These are phyloP conservation scores for Colletotrichum neosansevieriae DNA, from an alignment of 2,329 filamentous ascomycete genomes.

Conservation along the genomic window DNA sequence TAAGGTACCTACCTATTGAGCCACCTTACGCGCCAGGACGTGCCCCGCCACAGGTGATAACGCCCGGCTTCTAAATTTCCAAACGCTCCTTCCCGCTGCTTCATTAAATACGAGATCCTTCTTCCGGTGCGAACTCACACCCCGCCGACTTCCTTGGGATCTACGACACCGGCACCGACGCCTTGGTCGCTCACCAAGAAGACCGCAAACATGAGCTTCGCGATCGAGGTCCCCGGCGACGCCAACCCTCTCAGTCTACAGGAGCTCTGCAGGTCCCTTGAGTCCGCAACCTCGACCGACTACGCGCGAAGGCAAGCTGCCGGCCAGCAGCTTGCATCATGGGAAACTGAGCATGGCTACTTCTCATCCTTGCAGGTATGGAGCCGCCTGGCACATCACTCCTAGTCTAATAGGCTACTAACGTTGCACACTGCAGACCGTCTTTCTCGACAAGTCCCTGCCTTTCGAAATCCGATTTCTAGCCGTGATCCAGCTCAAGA, in stretches of 20 bases:
- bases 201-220: constrained; percentile 69
- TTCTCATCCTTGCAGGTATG: constrained; percentile 76
- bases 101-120: constrained; percentile 14
- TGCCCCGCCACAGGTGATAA: constrained; percentile 36
- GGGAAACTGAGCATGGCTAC: constrained; percentile 76
- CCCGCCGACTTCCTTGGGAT: constrained; percentile 11
- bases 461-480: constrained; percentile 86
- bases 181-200: constrained; percentile 36
- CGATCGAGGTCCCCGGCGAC: constrained; percentile 85
- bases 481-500: constrained; percentile 94
- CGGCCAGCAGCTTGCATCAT: constrained; percentile 77
- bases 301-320: constrained; percentile 74
- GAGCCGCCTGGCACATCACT: background rate
- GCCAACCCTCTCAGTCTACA: constrained; percentile 76
- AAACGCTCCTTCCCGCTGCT: constrained; percentile 28
- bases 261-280: constrained; percentile 73
- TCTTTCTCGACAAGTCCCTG: constrained; percentile 84
- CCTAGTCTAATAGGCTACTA: background rate
- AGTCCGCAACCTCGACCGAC: constrained; percentile 72
- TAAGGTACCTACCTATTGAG: no score
- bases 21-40: constrained; percentile 10
- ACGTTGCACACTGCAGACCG: constrained; percentile 62
- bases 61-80: constrained; percentile 34
- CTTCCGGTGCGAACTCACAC: background rate
- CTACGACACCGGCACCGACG: constrained; percentile 19